Evolutionary conservation across 306 rosid genomes (phyloP).

Genomic region (cucumber (Cucumis sativus)): Cucumber_9930_V3 NC_026658.2:14094501-14095000

Average conservation of each 20-base stretch:
- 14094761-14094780: neutral
- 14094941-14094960: neutral
- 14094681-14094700: neutral
- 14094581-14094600: no score
- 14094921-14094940: neutral
- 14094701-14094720: neutral
- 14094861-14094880: neutral
- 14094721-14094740: neutral
- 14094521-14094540: neutral
- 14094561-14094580: neutral
- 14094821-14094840: neutral
- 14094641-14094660: no score
- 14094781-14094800: neutral
- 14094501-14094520: neutral
- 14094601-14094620: no score
- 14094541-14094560: neutral
- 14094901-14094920: neutral
- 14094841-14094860: neutral
- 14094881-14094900: neutral
- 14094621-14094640: no score
- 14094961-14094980: neutral
- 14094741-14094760: neutral
- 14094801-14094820: neutral
- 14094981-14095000: conserved; percentile 82
- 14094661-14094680: neutral